Evolutionary conservation across 2,329 filamentous ascomycete species (phyloP), one percentile per base, ranked within the genome.

Genomic region (Hansfordia pulvinata): DNA sequence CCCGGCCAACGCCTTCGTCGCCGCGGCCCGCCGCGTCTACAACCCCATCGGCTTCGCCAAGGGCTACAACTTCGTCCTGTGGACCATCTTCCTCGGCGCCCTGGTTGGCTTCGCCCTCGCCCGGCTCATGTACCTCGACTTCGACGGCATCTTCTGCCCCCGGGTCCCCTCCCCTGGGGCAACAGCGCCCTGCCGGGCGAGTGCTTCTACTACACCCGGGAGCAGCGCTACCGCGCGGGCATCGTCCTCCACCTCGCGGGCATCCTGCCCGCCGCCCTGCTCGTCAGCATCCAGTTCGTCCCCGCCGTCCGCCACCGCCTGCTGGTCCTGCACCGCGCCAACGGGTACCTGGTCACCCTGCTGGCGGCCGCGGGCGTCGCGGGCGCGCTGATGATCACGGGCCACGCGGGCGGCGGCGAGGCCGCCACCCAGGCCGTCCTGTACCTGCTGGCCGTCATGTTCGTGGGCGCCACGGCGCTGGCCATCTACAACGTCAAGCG

Each of bases 11-110:
- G 23, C 12, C 11, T 35, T 38, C 19, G 37, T 36, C 11, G 32
- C 35, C 10, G 14, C 19, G n/a, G 34, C 35, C 14, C 37, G 45
- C 16, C 54, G 48, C 25, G 24, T 64, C 11, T 64, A 62, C 39
- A 46, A 51, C 22, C 47, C 55, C 3, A 31, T 72, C 15, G 69
- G 69, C 25, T 76, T 76, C 49, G 43, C 49, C 3, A 65, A 64
- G 38, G 54, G 53, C 19, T 72, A 71, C 52, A 74, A 70, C 42
- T 69, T 74, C 35, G 35, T 52, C 19, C 50, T 75, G 3, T 75
- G 59, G 43, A 46, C 61, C 33, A 45, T 69, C 25, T 58, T 65
- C 26, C 47, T 41, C 20, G 60, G 61, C 3, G 49, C 50, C 2
- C 41, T 69, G 5, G 30, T 63, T 10, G 55, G 51, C 10, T 70